Conservation (phyloP, 2,329 filamentous ascomycete genomes). For the Penicillium hordei region DNA sequence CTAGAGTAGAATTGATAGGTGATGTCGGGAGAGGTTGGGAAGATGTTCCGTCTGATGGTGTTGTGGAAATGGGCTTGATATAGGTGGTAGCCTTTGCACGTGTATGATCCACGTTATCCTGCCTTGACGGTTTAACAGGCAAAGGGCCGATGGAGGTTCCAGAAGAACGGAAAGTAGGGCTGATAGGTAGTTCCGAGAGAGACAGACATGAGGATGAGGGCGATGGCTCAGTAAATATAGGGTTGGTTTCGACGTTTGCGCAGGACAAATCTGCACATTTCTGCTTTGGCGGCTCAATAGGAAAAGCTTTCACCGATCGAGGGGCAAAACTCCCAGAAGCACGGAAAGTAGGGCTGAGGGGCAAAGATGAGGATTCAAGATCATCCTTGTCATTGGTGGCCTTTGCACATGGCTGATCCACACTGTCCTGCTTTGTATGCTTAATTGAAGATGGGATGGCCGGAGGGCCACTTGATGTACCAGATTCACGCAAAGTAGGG, state of each 20-base stretch:
- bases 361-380: slow-evolving; percentile 1
- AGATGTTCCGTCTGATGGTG: slow-evolving; percentile 15
- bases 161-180: neutral
- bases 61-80: neutral
- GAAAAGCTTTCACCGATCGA: neutral
- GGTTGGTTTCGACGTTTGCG: neutral
- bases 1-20: slow-evolving; percentile 34
- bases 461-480: neutral
- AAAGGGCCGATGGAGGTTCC: neutral
- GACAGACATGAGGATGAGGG: neutral
- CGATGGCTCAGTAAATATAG: neutral
- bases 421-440: neutral
- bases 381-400: neutral
- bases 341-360: neutral
- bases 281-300: neutral
- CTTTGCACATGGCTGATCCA: neutral
- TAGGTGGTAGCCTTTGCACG: neutral
- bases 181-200: slow-evolving; percentile 1
- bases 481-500: neutral
- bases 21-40: slow-evolving; percentile 34
- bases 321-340: neutral
- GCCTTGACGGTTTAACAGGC: neutral
- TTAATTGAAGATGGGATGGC: neutral
- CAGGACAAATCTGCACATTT: neutral
- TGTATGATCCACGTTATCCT: neutral